These are phyloP conservation scores for Rubia occidens DNA, from an alignment of 305 asterid genomes.

Conservation along the genomic window DNA sequence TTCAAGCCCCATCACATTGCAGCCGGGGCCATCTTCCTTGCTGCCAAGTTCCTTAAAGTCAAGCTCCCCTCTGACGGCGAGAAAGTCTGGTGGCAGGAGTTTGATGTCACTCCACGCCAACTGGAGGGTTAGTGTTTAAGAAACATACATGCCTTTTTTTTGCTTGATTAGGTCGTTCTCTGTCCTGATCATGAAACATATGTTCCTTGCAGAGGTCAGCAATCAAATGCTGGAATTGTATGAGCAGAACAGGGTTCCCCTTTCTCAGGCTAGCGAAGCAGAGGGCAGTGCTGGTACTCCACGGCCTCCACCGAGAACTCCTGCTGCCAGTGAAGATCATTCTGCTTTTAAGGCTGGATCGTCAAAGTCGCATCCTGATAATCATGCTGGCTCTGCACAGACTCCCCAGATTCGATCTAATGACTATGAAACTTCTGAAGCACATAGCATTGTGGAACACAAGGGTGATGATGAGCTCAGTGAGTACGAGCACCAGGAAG, in stretches of 20 bases:
- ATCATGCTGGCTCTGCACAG: conserved; percentile 37
- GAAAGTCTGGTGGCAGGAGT: conserved; percentile 99
- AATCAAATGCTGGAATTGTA: conserved; percentile 95
- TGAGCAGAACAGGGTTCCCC: conserved; percentile 72
- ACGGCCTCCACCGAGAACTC: conserved; percentile 44
- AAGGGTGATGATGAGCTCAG: conserved; percentile 35
- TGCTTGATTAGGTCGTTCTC: neutral
- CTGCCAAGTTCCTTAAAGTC: conserved; percentile 97
- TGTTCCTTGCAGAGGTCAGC: conserved; percentile 83
- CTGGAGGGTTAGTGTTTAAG: conserved; percentile 77
- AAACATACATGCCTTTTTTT: neutral
- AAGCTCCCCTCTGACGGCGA: conserved; percentile 96
- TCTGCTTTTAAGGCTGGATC: conserved; percentile 37
- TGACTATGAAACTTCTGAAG: conserved; percentile 43
- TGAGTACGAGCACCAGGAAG: conserved; percentile 27
- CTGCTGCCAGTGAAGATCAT: conserved; percentile 45
- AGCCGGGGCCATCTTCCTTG: conserved; percentile 99
- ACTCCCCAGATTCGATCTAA: conserved; percentile 31
- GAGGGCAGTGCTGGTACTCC: conserved; percentile 66
- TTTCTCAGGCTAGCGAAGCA: conserved; percentile 71
- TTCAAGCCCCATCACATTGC: conserved; percentile 99
- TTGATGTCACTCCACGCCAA: conserved; percentile 98
- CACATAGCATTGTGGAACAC: conserved; percentile 24
- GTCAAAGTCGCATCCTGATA: conserved; percentile 38
- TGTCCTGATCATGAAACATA: neutral